Base-by-base conservation (phyloP, 768 basidiomycete species). In the Tulasnella calospora region DNA sequence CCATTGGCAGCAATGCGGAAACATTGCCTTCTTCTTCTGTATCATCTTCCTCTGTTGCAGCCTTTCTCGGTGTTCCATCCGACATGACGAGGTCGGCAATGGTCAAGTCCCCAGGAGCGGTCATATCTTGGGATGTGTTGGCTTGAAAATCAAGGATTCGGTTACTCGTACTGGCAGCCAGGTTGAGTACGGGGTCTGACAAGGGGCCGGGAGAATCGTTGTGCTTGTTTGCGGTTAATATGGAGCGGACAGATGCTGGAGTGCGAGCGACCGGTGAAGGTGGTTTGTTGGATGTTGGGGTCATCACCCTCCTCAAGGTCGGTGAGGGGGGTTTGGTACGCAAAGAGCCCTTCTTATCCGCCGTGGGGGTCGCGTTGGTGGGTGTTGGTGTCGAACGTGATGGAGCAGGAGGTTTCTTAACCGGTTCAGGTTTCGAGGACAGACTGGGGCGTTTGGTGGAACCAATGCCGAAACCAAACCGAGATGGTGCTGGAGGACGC, bases 121-220 rank as follows among this genome's bases (percentile, higher is more conserved):
- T 70, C 75, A 57, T 57, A 67, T 76, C 75, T 35, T 76, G 30
- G 12, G 61, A 67, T 5, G 61, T 10, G 17, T 35, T 67, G 15
- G 61, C 61, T 67, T 67, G 61, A 23, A 67, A 23, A 38, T 76
- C 75, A 23, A 76, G 27, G 17, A 76, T 76, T 21, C 47, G 30
- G 19, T 41, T 61, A 19, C 57, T 76, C 23, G 47, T 57, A 30
- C 57, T 41, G 38, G 75, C 75, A 13, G 75, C 75, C 1, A 41
- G 57, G n/a, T 76, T 76, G 75, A 76, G 33, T n/a, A 21, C 30
- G n/a, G 73, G 73, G 17, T 46, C 75, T n/a, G 75, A 55, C 75
- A 76, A 70, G 23, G 75, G 46, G 27, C 75, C 75, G 10, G 75
- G 75, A 10, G 75, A 76, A 33, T 69, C 75, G 21, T 46, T 76